A percentile compares a stretch with the other conserved stretches of the same genome.
Conservation (phyloP, 2,329 filamentous ascomycete species). For the Aspergillus puulaauensis region DNA sequence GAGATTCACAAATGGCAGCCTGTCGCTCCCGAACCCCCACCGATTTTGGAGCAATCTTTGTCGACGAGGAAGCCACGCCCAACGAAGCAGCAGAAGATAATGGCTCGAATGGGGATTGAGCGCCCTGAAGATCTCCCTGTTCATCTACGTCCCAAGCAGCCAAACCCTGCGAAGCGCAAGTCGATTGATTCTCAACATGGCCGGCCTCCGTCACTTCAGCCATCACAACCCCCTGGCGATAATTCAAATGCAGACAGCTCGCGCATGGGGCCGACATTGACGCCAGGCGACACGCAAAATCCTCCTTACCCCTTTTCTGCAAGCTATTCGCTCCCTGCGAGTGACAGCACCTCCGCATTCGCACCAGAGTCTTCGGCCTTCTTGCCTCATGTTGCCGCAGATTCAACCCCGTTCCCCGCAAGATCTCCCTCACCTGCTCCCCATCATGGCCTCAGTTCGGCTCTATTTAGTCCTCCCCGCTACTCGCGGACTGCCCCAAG, state of each 20-base stretch:
- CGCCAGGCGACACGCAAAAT: slow-evolving; percentile 27
- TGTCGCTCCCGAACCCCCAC: slow-evolving; percentile 81
- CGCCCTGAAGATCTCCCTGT: slow-evolving; percentile 89
- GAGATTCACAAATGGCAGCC: slow-evolving; percentile 94
- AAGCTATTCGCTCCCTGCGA: slow-evolving; percentile 38
- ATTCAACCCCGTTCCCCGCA: slow-evolving; percentile 41
- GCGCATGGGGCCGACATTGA: slow-evolving; percentile 34
- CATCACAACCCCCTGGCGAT: slow-evolving; percentile 31
- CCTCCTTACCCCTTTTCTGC: slow-evolving; percentile 40
- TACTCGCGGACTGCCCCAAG: slow-evolving; percentile 37
- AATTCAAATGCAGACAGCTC: slow-evolving; percentile 31
- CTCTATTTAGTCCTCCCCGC: slow-evolving; percentile 44
- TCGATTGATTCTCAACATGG: slow-evolving; percentile 51
- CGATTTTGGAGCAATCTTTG: slow-evolving; percentile 79
- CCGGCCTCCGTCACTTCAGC: slow-evolving; percentile 31
- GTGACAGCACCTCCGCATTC: slow-evolving; percentile 39
- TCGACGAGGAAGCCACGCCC: slow-evolving; percentile 94
- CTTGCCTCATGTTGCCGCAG: slow-evolving; percentile 33
- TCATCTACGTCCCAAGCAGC: slow-evolving; percentile 74
- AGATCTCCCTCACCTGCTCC: slow-evolving; percentile 37
- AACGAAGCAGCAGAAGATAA: slow-evolving; percentile 94
- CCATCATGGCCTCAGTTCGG: slow-evolving; percentile 35
- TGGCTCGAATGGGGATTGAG: slow-evolving; percentile 82
- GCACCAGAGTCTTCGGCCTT: slow-evolving; percentile 36
- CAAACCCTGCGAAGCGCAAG: slow-evolving; percentile 68